Evolutionary conservation across 441 rosid species (phyloP).

Genomic region (Pelargonium myrrhifolium): DNA sequence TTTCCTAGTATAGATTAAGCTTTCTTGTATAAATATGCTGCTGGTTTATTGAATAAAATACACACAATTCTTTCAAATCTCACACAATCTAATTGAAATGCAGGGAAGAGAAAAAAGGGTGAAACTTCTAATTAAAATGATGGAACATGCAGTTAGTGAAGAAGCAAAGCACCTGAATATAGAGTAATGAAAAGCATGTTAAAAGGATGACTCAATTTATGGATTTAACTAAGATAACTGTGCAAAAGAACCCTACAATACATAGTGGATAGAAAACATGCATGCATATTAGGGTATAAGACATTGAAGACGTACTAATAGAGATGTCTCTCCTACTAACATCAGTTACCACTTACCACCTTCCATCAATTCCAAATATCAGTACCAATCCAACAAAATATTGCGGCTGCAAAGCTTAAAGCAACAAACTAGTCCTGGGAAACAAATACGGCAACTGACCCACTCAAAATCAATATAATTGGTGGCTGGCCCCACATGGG

Average conservation of each 20-base stretch:
- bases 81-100: background rate
- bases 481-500: constrained; percentile 1
- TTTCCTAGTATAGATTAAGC: no score
- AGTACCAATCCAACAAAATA: background rate
- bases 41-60: no score
- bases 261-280: background rate
- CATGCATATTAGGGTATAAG: no score
- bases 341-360: background rate
- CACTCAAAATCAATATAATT: background rate
- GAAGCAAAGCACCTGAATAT: background rate
- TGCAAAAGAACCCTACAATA: background rate
- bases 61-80: no score
- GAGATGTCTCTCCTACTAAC: background rate
- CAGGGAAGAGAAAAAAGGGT: background rate
- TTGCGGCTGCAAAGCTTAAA: background rate
- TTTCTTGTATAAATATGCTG: no score
- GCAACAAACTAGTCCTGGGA: background rate
- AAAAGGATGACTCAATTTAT: background rate
- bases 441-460: background rate
- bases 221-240: background rate
- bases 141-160: background rate
- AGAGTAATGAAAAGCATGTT: background rate
- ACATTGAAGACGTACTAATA: background rate
- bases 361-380: background rate
- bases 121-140: background rate